These are phyloP conservation scores for Fusarium sp. DNA, from an alignment of 2,329 filamentous ascomycete species.

Conservation along the genomic window DNA sequence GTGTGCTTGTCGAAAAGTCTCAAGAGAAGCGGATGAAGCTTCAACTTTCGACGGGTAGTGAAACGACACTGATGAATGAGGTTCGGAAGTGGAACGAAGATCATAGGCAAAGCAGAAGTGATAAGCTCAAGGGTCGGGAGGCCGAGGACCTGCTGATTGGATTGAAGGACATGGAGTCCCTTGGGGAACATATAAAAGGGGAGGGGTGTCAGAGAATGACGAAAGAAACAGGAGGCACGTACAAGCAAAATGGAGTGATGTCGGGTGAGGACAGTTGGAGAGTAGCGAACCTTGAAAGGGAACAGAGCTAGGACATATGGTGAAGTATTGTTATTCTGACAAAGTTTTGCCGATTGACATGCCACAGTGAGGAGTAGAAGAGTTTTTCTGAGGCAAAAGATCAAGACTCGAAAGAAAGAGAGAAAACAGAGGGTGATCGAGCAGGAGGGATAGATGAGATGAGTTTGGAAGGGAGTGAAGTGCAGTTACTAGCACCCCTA, in stretches of 20 bases:
- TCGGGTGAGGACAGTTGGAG: constrained; percentile 11
- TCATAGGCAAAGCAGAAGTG: constrained; percentile 5
- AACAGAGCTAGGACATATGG: constrained; percentile 28
- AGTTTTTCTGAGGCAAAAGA: constrained; percentile 19
- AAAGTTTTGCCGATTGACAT: constrained; percentile 26
- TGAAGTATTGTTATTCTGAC: constrained; percentile 11
- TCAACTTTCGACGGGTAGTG: background rate
- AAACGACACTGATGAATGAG: background rate
- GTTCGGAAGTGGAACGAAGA: constrained; percentile 1
- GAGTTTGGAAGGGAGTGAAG: constrained; percentile 31
- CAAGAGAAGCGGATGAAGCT: background rate
- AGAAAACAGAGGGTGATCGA: constrained; percentile 13
- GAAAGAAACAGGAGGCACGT: constrained; percentile 29
- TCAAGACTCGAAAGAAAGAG: constrained; percentile 17
- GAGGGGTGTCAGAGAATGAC: constrained; percentile 10
- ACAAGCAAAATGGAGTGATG: constrained; percentile 33
- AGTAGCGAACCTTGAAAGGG: constrained; percentile 18
- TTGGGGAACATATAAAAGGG: background rate
- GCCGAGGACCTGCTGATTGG: constrained; percentile 19
- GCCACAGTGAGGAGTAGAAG: constrained; percentile 29
- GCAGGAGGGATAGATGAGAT: constrained; percentile 19
- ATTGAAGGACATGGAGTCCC: background rate
- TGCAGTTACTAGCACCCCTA: constrained; percentile 35
- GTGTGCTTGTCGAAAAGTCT: background rate
- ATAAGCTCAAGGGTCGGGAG: constrained; percentile 10